Evolutionary conservation across 768 basidiomycete genomes (phyloP).

Genomic region (Boletus tylopilopsis): DNA sequence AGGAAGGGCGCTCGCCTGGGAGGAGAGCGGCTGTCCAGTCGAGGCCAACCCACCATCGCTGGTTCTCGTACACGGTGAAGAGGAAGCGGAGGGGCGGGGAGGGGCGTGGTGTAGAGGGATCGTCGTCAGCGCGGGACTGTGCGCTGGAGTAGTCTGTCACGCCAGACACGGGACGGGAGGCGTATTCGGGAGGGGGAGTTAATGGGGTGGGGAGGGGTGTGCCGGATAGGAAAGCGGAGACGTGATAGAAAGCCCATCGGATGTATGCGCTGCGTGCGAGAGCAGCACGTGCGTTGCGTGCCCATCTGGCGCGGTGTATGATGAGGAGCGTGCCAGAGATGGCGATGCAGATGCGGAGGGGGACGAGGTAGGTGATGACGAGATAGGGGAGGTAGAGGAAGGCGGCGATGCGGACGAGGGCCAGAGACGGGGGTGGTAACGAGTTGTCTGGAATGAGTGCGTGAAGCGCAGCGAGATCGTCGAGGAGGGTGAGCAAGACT

Average conservation of each 20-base stretch:
- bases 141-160: constrained; percentile 17
- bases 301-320: constrained; percentile 69
- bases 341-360: constrained; percentile 58
- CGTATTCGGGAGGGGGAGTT: constrained; percentile 30
- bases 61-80: constrained; percentile 91
- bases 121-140: constrained; percentile 7
- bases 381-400: constrained; percentile 65
- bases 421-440: constrained; percentile 27
- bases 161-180: constrained; percentile 23
- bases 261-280: constrained; percentile 66
- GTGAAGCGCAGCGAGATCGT: constrained; percentile 66
- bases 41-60: constrained; percentile 96
- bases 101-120: constrained; percentile 16
- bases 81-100: constrained; percentile 59
- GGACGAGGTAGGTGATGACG: constrained; percentile 56
- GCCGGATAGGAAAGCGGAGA: constrained; percentile 53
- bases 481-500: constrained; percentile 49
- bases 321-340: constrained; percentile 55
- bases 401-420: constrained; percentile 53
- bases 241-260: constrained; percentile 56
- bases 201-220: constrained; percentile 42
- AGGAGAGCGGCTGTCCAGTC: constrained; percentile 94
- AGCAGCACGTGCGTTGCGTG: constrained; percentile 45
- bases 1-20: constrained; percentile 85
- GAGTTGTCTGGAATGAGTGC: constrained; percentile 46